phyloP scores from a whole-genome alignment of 306 rosid species.

The Medicago truncatula region DNA sequence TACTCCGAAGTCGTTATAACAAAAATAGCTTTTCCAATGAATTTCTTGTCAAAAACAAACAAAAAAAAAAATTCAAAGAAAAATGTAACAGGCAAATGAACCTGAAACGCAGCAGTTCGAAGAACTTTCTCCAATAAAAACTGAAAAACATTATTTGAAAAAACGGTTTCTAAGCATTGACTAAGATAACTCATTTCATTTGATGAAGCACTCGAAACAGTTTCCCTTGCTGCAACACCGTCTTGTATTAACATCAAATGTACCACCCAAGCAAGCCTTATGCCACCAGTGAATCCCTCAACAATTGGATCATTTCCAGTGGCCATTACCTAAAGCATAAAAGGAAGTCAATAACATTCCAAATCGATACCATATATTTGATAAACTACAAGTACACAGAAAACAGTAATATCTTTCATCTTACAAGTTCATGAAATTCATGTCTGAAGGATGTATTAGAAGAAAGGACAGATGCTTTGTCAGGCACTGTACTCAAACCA shows the following conservation, averaged over 20 bases:
- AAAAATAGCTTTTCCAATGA: conserved; percentile 22
- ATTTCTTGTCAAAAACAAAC: conserved; percentile 23
- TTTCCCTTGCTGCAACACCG: conserved; percentile 60
- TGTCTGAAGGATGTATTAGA: conserved; percentile 70
- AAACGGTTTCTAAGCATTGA: conserved; percentile 81
- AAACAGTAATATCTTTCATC: conserved; percentile 42
- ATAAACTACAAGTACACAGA: conserved; percentile 35
- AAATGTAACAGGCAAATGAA: conserved; percentile 41
- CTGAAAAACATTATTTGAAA: conserved; percentile 81
- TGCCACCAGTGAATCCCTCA: conserved; percentile 73
- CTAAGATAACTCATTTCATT: conserved; percentile 66
- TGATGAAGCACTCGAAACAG: conserved; percentile 65
- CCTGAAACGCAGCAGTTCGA: conserved; percentile 90
- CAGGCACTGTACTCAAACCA: conserved; percentile 84
- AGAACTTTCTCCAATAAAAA: conserved; percentile 84
- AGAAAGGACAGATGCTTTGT: conserved; percentile 83
- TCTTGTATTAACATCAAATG: conserved; percentile 86
- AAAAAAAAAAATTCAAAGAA: conserved; percentile 3
- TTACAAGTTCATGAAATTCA: conserved; percentile 87
- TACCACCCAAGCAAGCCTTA: conserved; percentile 92
- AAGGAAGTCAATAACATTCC: conserved; percentile 37
- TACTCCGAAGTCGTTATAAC: not conserved
- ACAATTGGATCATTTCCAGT: conserved; percentile 74
- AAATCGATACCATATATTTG: conserved; percentile 37
- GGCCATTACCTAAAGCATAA: conserved; percentile 71